Evolutionary conservation across 257 asterid genomes (phyloP), one percentile per base, ranked within the genome.

Genomic region (Solanum okadae): DNA sequence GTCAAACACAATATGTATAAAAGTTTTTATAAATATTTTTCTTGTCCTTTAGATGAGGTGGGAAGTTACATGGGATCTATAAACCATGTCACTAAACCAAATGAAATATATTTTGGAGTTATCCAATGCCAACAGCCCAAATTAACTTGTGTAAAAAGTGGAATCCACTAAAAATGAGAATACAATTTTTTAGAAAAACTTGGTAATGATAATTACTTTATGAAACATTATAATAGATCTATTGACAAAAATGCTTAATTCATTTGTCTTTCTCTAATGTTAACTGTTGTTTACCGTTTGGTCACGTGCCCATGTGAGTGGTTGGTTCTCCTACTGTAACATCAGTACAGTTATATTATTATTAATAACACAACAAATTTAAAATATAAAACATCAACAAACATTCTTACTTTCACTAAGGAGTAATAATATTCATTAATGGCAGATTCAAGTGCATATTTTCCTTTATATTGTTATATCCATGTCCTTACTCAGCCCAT

Each of bases 271-370:
- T 1, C 40, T 82, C 86, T 38, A 75, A 11, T 44, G 9, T 27
- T 67, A 56, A 40, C 6, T 87, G 46, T 52, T 85, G 44, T 84
- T 88, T 87, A 85, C 81, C 86, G 87, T 91, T 70, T 67, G 90
- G 87, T 92, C 94, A 92, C 93, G 92, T 92, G 95, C 71, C 35
- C 91, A 91, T 77, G 92, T 91, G 92, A 89, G 38, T 88, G 90
- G 67, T 56, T 56, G 92, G 89, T 90, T 83, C 93, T 90, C 87
- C 84, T n/a, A 18, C 86, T 18, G 85, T 46, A 49, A 18, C 29
- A 49, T 18, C 44, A 82, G 71, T 49, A 82, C 31, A 49, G 20
- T 49, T 82, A 77, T 40, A 40, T 38, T 46, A 27, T 46, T 44
- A 44, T 40, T 29, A 49, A 25, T 44, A 42, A 82, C 23, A 18